Base-by-base conservation (phyloP, 768 basidiomycete species). In the Macrolepiota fuliginosa region DNA sequence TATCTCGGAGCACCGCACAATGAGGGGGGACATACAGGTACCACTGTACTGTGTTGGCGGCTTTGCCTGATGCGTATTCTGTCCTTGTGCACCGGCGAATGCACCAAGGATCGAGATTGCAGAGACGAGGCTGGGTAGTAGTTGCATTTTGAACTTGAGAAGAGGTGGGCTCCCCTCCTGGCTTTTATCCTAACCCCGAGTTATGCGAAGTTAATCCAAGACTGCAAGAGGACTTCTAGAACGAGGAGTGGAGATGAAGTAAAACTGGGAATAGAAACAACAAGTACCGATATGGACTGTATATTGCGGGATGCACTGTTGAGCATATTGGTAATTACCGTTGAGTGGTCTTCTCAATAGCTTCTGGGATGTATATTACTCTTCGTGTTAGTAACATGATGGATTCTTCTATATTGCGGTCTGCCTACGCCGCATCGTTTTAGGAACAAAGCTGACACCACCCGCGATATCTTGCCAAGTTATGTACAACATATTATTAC, bases 291-390 rank as follows among this genome's bases (percentile, higher is more conserved):
- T 58, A 10, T n/a, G 36, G 46, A 13, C 17, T 9, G 9, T 7
- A 9, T 6, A 15, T 13, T 24, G 36, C 9, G 13, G 47, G 36
- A 5, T 13, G 4, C 13, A 39, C 2, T 17, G 2, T 37, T 32
- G 10, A 49, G 19, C 27, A n/a, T 36, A 12, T 51, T 58, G 40
- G 25, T 39, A 58, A 58, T 50, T 50, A 36, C 56, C 56, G 56
- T n/a, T 4, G 39, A 46, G 40, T 45, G 17, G 15, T 22, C 27
- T 45, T 54, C 52, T 27, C 27, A 22, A 4, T 4, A 36, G 32
- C n/a, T 54, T 35, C 52, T 54, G 32, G 29, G 10, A 7, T 9
- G 1, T 25, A 22, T 7, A 11, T 42, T 55, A 17, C 15, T 15
- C 40, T 22, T 42, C 24, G 39, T 55, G 54, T 19, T n/a, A 22